Base-by-base conservation (phyloP, 192 early-diverging fungal genomes). In the Pecoramyces ruminantium region DNA sequence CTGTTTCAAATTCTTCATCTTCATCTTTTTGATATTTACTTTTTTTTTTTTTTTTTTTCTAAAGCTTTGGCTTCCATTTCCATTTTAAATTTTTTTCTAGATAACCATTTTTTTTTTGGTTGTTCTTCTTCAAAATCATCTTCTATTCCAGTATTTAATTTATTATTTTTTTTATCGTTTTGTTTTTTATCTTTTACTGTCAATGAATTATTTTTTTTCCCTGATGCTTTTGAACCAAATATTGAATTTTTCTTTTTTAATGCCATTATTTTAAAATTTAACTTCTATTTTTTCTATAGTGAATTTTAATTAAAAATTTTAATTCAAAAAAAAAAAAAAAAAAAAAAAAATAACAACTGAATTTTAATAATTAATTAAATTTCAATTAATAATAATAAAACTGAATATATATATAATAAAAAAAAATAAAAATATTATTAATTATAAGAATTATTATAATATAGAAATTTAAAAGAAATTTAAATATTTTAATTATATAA, bases 1-100 rank as follows among this genome's bases (percentile, higher is more conserved):
- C 87, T 6, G 85, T 85, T 77, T 87, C 87, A 78, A 87, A 86
- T 21, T 79, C 82, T 27, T 84, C 84, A 58, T 83, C 84, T 29
- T 78, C 77, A n/a, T 40, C 81, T 38, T 82, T 79, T 78, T 83
- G 38, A 29, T 40, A 28, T 15, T 77, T 84, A 80, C 77, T 29
- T 30, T 25, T 28, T 67, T 42, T 83, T 78, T 28, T n/a, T n/a
- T 78, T 78, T 80, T 79, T 40, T 80, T 79, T 78, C 77, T 39
- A n/a, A 51, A 6, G 34, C 38, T 78, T 39, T 81, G 34, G 80
- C 34, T 79, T 38, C 34, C 77, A 39, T 29, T 29, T 28, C 80
- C 58, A 30, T 34, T 78, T 81, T 30, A 27, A n/a, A 28, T 79
- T 27, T 77, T 79, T 29, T 80, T 82, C 18, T 58, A 29, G 6